Evolutionary conservation across 2,329 filamentous ascomycete genomes (phyloP), one percentile per base, ranked within the genome.

Genomic region (Pseudocercospora musae): DNA sequence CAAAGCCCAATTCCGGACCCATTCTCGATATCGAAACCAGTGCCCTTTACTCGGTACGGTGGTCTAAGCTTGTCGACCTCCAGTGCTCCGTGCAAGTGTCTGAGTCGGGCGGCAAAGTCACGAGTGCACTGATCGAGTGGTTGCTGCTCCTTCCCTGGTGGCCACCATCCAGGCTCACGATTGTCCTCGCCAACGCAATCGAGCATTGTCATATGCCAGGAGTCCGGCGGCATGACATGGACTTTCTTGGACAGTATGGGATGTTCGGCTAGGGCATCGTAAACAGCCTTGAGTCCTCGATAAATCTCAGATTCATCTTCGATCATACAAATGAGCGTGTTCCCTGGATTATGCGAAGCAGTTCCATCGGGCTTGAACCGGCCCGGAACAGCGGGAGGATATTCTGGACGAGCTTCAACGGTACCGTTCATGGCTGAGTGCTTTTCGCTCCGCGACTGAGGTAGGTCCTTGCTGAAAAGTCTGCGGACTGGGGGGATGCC

Each of bases 141-240:
- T 29, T 59, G 57, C 48, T 46, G n/a, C 40, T 42, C 31, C n/a
- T 59, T 59, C 8, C 49, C 57, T 10, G 29, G 25, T 23, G 57
- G 57, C 57, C 57, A 59, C 57, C 33, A 42, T 42, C 31, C 57
- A 27, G 21, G 18, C 7, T 50, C 21, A 15, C 46, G 46, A n/a
- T 50, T 50, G 2, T 10, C 23, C 4, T 60, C 58, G 40, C 37
- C 31, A 15, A 60, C 58, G 10, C 58, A 37, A n/a, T 60, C 58
- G 10, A 55, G 27, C 15, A 60, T 27, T 8, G 58, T 60, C 58
- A 60, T 60, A 42, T 60, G 58, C 58, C 58, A 60, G 7, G 50
- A 55, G 18, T 37, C 25, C 1, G 49, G 58, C n/a, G 58, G 58
- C 23, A 60, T n/a, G 4, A 60, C 40, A 33, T 48, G 50, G 11